Evolutionary conservation across 2,329 filamentous ascomycete genomes (phyloP), one percentile per base, ranked within the genome.

Genomic region (Alternaria ethzedia): DNA sequence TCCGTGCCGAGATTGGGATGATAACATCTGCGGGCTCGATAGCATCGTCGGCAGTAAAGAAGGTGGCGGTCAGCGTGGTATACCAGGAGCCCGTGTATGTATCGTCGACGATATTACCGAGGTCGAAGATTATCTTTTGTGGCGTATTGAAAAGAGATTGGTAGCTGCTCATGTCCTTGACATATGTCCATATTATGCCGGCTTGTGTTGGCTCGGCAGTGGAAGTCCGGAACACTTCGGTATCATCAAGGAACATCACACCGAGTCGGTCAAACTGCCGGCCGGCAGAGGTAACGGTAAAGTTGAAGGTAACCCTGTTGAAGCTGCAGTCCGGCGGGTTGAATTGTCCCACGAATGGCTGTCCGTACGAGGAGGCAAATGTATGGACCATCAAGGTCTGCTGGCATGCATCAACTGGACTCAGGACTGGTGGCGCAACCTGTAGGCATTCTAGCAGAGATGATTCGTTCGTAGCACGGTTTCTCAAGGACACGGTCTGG

Each of bases 81-180:
- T 94, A 90, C 82, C 90, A 93, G 3, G 86, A 79, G 0, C 87
- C 92, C 0, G 91, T 96, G 73, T 95, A 94, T 4, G 84, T 87
- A 66, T 87, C 83, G 69, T 91, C 86, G 52, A 96, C 83, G 10
- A 93, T 78, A 71, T 96, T 63, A 87, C 91, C 76, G 2, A 79
- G 95, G 72, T 96, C 92, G 71, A 96, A 94, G 47, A 95, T 93
- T 59, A 96, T 73, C 68, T 87, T 94, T 75, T 94, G 91, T 1
- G 87, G 85, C 51, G 84, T 70, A 66, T 86, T 88, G 87, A 92
- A 94, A 12, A 96, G 81, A 5, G 87, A 83, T 15, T 90, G 81
- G 75, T 89, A 94, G 57, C 86, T 84, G 2, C 90, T 91, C 87
- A 94, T 89, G 75, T 96, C 92, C 78, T 95, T 96, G 58, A 89